A percentile compares a stretch with the other conserved stretches of the same genome.
phyloP scores from a whole-genome alignment of 78 protist genomes.

The Creolimax fragrantissima region DNA sequence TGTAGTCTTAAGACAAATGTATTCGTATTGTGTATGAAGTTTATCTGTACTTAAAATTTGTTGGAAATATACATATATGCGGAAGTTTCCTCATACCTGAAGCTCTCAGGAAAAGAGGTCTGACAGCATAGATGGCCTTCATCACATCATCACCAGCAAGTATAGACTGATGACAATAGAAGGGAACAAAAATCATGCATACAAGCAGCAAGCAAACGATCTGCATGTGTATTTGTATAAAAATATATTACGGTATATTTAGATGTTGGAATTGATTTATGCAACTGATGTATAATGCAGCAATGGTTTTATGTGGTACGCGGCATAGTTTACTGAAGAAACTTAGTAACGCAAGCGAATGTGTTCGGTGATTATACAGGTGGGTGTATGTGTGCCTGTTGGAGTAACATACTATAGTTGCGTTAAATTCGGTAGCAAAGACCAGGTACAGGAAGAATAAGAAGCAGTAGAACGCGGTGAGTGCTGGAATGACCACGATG shows the following conservation, averaged over 20 bases:
- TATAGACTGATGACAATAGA: neutral
- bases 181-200: neutral
- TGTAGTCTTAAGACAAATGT: neutral
- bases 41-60: neutral
- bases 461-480: neutral
- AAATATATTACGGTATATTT: too few species aligned
- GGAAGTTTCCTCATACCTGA: neutral
- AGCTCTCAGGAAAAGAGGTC: neutral
- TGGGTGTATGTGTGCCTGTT: too few species aligned
- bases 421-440: neutral
- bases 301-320: too few species aligned
- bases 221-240: too few species aligned
- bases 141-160: neutral
- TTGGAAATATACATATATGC: neutral
- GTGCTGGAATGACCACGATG: neutral
- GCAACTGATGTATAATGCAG: too few species aligned
- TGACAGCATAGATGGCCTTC: neutral
- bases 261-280: too few species aligned
- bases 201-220: neutral
- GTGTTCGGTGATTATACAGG: too few species aligned
- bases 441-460: neutral
- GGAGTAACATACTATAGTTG: too few species aligned
- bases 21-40: neutral
- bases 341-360: neutral
- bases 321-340: too few species aligned